These are phyloP conservation scores for Arthrobotrys entomopaga DNA, from an alignment of 2,329 filamentous ascomycete genomes.

Conservation along the genomic window DNA sequence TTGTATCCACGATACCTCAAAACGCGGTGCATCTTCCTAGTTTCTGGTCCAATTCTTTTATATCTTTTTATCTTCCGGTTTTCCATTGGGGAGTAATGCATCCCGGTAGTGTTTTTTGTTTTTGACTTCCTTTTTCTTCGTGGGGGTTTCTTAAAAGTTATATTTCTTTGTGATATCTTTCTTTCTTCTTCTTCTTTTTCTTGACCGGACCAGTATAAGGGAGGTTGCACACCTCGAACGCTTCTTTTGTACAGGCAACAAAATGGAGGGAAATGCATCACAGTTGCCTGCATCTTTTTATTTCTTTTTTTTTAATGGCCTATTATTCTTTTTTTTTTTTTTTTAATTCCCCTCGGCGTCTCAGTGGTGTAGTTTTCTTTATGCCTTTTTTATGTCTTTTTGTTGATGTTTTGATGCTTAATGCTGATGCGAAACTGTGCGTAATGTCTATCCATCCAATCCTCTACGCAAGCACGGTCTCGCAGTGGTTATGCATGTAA, in stretches of 20 bases:
- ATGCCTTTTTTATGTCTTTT: conserved; percentile 13
- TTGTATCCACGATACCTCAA: conserved; percentile 47
- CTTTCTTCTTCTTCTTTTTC: conserved; percentile 17
- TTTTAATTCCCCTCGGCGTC: conserved; percentile 38
- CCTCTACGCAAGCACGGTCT: conserved; percentile 16
- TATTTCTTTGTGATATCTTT: conserved; percentile 9
- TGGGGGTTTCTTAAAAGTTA: conserved; percentile 40
- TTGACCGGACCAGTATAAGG: conserved; percentile 27
- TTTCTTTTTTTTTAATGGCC: conserved; percentile 25
- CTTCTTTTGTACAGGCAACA: conserved; percentile 14
- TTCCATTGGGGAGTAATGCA: conserved; percentile 8
- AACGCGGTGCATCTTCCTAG: conserved; percentile 33
- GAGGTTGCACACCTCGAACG: conserved; percentile 9
- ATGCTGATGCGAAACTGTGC: conserved; percentile 43
- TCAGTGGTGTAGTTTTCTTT: conserved; percentile 36
- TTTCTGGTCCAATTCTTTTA: conserved; percentile 41
- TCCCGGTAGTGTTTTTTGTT: not conserved
- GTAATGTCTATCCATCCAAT: conserved; percentile 16
- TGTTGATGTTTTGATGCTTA: conserved; percentile 21
- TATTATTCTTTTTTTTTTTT: conserved; percentile 19
- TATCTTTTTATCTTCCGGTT: conserved; percentile 19
- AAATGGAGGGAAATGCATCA: conserved; percentile 1
- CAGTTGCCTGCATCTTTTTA: conserved; percentile 22
- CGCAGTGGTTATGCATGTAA: conserved; percentile 50
- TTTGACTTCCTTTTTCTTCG: conserved; percentile 12